Conservation (phyloP, 202 grass and related monocot species). For the Carex sylvatica region DNA sequence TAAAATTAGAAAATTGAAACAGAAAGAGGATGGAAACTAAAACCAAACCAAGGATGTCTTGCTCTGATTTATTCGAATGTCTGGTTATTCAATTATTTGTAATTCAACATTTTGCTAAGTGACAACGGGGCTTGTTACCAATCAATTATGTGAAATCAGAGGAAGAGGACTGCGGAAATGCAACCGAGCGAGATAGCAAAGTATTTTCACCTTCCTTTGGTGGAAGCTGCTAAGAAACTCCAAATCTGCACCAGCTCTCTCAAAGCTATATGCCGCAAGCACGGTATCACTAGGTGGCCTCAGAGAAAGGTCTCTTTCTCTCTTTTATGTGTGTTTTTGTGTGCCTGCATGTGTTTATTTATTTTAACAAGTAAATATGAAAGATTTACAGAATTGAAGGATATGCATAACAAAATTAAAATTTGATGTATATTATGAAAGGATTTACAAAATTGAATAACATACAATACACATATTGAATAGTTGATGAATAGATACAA, state of each 20-base stretch:
- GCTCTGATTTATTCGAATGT: not conserved
- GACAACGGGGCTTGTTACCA: not conserved
- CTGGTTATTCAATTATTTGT: constrained; percentile 7
- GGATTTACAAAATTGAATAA: too few species aligned
- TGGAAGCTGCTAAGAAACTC: constrained; percentile 21
- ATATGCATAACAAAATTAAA: not conserved
- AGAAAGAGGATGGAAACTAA: not conserved
- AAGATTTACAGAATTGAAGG: not conserved
- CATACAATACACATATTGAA: not conserved
- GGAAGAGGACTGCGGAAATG: constrained; percentile 39
- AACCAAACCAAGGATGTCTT: not conserved
- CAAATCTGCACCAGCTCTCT: constrained; percentile 23
- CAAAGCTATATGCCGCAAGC: constrained; percentile 3
- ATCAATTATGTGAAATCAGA: constrained; percentile 24
- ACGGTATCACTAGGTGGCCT: constrained; percentile 23
- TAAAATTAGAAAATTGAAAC: not conserved
- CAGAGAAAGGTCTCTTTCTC: constrained; percentile 23
- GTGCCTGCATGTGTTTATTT: not conserved
- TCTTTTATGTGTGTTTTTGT: not conserved
- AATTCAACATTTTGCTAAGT: not conserved
- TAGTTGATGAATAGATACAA: not conserved
- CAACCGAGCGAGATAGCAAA: constrained; percentile 3
- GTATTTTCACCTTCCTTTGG: constrained; percentile 19
- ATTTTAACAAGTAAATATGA: not conserved
- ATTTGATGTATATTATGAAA: not conserved